Evolutionary conservation across 495 filamentous ascomycete species (phyloP), one percentile per base, ranked within the genome.

Genomic region (Daldinia concentrica): DNA sequence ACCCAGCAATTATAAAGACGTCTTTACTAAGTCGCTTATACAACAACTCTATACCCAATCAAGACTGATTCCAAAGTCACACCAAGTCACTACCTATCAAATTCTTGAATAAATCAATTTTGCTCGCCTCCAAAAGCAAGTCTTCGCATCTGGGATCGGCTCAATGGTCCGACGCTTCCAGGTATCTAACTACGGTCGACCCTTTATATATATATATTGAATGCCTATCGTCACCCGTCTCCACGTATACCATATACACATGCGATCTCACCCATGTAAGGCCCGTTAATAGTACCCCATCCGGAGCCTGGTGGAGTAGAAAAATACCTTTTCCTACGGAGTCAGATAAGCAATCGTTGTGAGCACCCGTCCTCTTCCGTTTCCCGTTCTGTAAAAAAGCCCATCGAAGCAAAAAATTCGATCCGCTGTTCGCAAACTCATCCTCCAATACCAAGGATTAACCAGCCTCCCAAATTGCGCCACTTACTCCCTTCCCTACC

Each of bases 231-330:
- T 48, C 39, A 63, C 12, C 64, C 63, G 34, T 64, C 58, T 68
- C 54, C 51, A 45, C 64, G 62, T 67, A 58, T 67, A 68, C 69
- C 58, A 62, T 63, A 62, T 62, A 72, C 64, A 68, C 51, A 62
- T 63, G 41, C 24, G 19, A 36, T 59, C 41, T 36, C 27, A 24
- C 37, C 62, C 12, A 54, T 54, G 12, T 29, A 55, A 48, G 24
- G 34, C 30, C 26, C 65, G 27, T 26, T 22, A 62, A 45, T 48
- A 48, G 19, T 52, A 66, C 58, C 19, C 58, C 56, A 5, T 51
- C 56, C 37, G 48, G 48, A 62, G 32, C 52, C 39, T 58, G 17
- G 57, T 39, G 30, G 41, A 63, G 50, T 41, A 61, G 22, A 32
- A 26, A 37, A 39, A 39, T 17, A 27, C 39, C 29, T 8, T 41